Base-by-base conservation (phyloP, 2,329 filamentous ascomycete species). In the Uncinocarpus reesii region DNA sequence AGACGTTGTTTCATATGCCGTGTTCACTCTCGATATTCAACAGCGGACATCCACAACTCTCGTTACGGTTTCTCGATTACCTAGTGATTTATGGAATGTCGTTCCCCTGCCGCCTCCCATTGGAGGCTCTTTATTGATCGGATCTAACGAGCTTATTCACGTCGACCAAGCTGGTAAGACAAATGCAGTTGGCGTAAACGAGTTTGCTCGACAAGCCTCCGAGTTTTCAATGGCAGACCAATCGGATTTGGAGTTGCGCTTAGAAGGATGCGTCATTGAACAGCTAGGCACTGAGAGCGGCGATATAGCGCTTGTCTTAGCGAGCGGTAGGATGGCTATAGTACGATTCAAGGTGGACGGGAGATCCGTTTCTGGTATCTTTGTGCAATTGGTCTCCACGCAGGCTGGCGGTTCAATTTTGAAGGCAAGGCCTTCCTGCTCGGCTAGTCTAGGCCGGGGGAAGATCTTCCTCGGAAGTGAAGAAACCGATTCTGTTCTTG, bases 111-210 rank as follows among this genome's bases (percentile, higher is more conserved):
- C 89, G 3, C 75, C 84, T 4, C 90, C 90, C 1, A 82, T 96
- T 34, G 92, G 92, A 20, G 92, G 92, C 36, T 86, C 88, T 31
- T 71, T 98, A 13, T 75, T 98, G 13, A 71, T 96, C 16, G 93
- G 92, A 23, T 76, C 78, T 41, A 96, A 98, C 62, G 88, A 95
- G 62, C 68, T 98, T 53, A 85, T 98, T 52, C 92, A 98, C 64
- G 81, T 98, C 55, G 90, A 96, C 61, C 92, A 98, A 71, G 87
- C 87, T 8, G 92, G 92, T 24, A 95, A 94, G 65, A 79, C 88
- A 10, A 95, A 87, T 59, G 90, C 88, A 1, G 84, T 96, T 50
- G 90, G 84, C 3, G 86, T 98, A 54, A 98, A 98, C 60, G 78
- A 86, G 28, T 93, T 95, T 67, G 83, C 89, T 3, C 86, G 82